Evolutionary conservation across 1,139 yeast genomes (phyloP).

Genomic region (Candida albicans): DNA sequence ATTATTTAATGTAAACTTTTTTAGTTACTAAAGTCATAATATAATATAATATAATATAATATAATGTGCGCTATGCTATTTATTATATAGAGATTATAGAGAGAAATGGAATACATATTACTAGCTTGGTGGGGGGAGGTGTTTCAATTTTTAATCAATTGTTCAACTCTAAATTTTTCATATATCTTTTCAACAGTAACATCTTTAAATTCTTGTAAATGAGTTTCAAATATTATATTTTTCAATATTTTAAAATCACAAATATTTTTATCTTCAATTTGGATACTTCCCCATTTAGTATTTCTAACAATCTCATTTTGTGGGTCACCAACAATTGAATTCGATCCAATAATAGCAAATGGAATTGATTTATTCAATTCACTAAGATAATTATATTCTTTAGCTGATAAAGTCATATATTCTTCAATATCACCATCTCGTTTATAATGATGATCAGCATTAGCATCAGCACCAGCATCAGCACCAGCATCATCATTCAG

Average conservation of each 20-base stretch:
- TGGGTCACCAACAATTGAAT: conserved; percentile 1
- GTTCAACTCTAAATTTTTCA: conserved; percentile 54
- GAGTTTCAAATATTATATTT: conserved; percentile 62
- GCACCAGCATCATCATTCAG: conserved; percentile 1
- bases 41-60: no score
- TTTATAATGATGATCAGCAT: no score
- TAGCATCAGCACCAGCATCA: no score
- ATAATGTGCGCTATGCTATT: neutral
- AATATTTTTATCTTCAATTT: conserved; percentile 46
- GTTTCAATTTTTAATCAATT: conserved; percentile 9
- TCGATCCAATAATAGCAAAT: conserved; percentile 22
- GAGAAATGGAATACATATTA: no score
- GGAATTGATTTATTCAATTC: conserved; percentile 20
- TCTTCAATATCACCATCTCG: conserved; percentile 7
- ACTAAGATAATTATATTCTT: conserved; percentile 15
- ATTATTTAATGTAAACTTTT: conserved; percentile 21
- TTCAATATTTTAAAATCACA: conserved; percentile 60
- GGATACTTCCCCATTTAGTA: conserved; percentile 20
- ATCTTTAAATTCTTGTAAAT: conserved; percentile 67
- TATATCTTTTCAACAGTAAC: conserved; percentile 59
- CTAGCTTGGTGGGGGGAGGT: no score
- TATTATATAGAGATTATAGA: neutral
- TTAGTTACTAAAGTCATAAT: neutral
- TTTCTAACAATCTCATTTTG: conserved; percentile 12
- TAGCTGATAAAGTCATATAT: conserved; percentile 8